Evolutionary conservation across 2,329 filamentous ascomycete species (phyloP).

Genomic region (Xylariaceae sp.): DNA sequence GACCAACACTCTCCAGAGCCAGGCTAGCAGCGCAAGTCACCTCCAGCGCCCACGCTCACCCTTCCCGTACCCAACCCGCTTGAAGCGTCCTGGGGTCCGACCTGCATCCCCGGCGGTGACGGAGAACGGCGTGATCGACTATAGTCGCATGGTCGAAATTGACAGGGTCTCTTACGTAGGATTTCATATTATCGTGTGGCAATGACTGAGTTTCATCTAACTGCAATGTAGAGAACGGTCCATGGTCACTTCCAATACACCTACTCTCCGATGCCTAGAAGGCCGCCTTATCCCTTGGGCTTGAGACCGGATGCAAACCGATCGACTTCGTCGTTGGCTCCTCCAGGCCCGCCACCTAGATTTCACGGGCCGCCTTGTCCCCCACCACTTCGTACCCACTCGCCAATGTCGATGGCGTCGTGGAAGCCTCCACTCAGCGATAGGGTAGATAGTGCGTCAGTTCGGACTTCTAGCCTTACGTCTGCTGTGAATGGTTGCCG

Average conservation of each 20-base stretch:
- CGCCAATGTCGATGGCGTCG: constrained; percentile 32
- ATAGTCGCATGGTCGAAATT: constrained; percentile 46
- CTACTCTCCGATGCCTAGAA: constrained; percentile 33
- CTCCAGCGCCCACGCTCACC: constrained; percentile 53
- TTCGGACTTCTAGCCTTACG: constrained; percentile 43
- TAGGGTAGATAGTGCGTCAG: constrained; percentile 32
- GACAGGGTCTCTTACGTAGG: constrained; percentile 43
- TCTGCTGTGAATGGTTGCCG: constrained; percentile 47
- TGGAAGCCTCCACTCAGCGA: constrained; percentile 29
- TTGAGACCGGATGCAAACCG: constrained; percentile 37
- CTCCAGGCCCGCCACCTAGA: constrained; percentile 17
- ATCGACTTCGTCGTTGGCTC: constrained; percentile 37
- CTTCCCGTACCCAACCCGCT: constrained; percentile 52
- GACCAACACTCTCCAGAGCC: constrained; percentile 43
- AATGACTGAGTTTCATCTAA: constrained; percentile 10
- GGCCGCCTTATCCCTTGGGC: constrained; percentile 35
- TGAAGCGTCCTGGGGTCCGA: constrained; percentile 48
- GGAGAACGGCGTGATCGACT: constrained; percentile 43
- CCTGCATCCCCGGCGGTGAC: constrained; percentile 45
- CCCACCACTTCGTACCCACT: constrained; percentile 28
- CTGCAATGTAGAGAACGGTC: constrained; percentile 36
- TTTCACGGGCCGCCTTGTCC: constrained; percentile 19
- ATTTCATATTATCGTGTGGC: background rate
- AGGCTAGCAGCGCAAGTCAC: constrained; percentile 34
- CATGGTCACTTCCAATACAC: constrained; percentile 38